These are phyloP conservation scores for Candida wancherniae DNA, from an alignment of 805 yeast species.

Conservation along the genomic window DNA sequence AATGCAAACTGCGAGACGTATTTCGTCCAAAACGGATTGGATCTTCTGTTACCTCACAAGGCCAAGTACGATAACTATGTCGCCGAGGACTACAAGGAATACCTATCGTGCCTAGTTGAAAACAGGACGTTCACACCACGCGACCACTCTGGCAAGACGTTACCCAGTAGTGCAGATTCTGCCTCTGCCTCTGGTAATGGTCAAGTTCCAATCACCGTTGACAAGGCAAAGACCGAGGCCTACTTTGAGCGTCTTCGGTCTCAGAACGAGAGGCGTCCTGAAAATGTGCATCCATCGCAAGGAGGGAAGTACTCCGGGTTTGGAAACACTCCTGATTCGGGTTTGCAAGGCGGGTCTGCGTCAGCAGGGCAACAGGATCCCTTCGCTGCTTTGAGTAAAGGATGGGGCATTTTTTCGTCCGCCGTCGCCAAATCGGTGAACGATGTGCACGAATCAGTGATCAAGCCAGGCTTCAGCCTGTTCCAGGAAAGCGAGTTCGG, in stretches of 20 bases:
- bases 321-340: slow-evolving; percentile 70
- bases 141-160: slow-evolving; percentile 48
- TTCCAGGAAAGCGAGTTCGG: slow-evolving; percentile 74
- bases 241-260: slow-evolving; percentile 80
- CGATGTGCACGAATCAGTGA: slow-evolving; percentile 83
- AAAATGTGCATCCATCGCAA: slow-evolving; percentile 79
- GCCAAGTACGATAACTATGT: slow-evolving; percentile 81
- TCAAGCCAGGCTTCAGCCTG: slow-evolving; percentile 85
- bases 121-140: slow-evolving; percentile 66
- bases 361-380: slow-evolving; percentile 73
- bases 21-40: slow-evolving; percentile 69
- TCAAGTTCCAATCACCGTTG: slow-evolving; percentile 25
- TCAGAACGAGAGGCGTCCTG: slow-evolving; percentile 68
- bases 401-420: slow-evolving; percentile 91
- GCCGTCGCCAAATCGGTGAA: slow-evolving; percentile 77
- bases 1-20: slow-evolving; percentile 70
- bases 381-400: slow-evolving; percentile 80
- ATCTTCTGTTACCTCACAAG: slow-evolving; percentile 56
- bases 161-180: slow-evolving; percentile 26
- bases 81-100: slow-evolving; percentile 91
- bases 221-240: slow-evolving; percentile 63
- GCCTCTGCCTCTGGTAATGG: slow-evolving; percentile 34
- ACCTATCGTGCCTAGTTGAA: slow-evolving; percentile 68
- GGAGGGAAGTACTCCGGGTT: slow-evolving; percentile 93
- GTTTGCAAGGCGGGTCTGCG: slow-evolving; percentile 33